phyloP scores from a whole-genome alignment of 495 filamentous ascomycete species.

The Tricharina praecox region DNA sequence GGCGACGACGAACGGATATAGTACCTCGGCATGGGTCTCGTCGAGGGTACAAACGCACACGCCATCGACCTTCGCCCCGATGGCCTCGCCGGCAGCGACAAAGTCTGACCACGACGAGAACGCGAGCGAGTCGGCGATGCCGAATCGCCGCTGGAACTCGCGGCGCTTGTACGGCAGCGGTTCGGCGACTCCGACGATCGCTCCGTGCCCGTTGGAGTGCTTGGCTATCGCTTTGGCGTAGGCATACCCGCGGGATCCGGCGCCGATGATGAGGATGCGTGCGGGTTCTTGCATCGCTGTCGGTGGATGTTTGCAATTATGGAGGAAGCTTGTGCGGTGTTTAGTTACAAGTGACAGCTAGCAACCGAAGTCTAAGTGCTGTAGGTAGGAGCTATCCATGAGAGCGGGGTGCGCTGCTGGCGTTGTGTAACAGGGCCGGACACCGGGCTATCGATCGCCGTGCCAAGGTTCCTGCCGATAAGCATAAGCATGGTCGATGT shows the following conservation, averaged over 20 bases:
- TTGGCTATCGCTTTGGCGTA: constrained; percentile 49
- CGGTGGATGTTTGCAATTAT: not conserved
- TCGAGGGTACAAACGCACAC: constrained; percentile 80
- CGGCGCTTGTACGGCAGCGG: constrained; percentile 60
- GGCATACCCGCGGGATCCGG: constrained; percentile 62
- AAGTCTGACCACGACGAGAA: constrained; percentile 65
- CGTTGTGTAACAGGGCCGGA: too few species aligned
- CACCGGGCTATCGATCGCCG: too few species aligned
- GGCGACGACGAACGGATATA: not conserved
- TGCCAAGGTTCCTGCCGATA: too few species aligned
- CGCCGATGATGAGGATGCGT: constrained; percentile 70
- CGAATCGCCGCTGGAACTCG: constrained; percentile 47
- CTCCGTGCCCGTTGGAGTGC: constrained; percentile 37
- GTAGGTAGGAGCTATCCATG: too few species aligned
- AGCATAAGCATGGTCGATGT: too few species aligned
- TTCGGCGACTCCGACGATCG: constrained; percentile 63
- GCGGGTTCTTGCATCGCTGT: constrained; percentile 21
- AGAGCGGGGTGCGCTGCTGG: too few species aligned
- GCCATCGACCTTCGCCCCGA: constrained; percentile 50
- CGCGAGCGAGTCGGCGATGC: constrained; percentile 38
- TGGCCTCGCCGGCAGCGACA: constrained; percentile 35
- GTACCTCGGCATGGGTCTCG: constrained; percentile 55
- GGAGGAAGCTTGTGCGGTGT: not conserved
- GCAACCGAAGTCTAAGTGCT: too few species aligned
- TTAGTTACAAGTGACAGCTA: too few species aligned